phyloP scores from a whole-genome alignment of 2,329 filamentous ascomycete species.

The Alternaria consortialis region DNA sequence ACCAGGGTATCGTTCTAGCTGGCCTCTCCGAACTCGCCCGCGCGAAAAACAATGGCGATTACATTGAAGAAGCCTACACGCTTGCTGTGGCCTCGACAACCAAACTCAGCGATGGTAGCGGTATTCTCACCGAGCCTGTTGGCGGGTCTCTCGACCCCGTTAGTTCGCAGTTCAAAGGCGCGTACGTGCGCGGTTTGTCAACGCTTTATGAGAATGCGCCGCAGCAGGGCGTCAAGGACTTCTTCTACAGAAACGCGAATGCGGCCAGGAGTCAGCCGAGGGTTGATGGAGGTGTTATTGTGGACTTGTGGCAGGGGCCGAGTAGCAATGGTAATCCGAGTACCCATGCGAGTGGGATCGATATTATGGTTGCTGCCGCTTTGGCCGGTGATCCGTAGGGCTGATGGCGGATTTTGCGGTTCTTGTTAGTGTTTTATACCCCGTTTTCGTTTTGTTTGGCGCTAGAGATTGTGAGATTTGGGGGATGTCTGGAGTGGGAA shows the following conservation, averaged over 20 bases:
- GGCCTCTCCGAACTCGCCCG: slow-evolving; percentile 62
- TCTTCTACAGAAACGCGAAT: slow-evolving; percentile 48
- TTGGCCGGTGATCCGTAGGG: slow-evolving; percentile 11
- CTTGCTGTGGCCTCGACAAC: slow-evolving; percentile 42
- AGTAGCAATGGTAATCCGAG: slow-evolving; percentile 60
- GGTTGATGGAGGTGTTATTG: slow-evolving; percentile 58
- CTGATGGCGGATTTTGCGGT: not conserved
- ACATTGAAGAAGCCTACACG: slow-evolving; percentile 35
- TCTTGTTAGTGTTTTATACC: slow-evolving; percentile 17
- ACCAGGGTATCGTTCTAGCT: slow-evolving; percentile 67
- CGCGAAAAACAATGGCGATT: slow-evolving; percentile 51
- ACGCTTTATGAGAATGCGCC: slow-evolving; percentile 40
- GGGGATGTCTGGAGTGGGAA: not conserved
- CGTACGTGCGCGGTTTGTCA: slow-evolving; percentile 47
- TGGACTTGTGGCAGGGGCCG: slow-evolving; percentile 68
- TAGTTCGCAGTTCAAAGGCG: slow-evolving; percentile 50
- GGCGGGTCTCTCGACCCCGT: slow-evolving; percentile 35
- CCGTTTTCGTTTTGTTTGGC: slow-evolving; percentile 2
- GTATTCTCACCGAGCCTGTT: slow-evolving; percentile 46
- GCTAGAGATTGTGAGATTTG: not conserved
- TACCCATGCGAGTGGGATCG: slow-evolving; percentile 71
- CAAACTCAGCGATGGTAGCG: slow-evolving; percentile 33
- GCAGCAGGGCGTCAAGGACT: slow-evolving; percentile 32
- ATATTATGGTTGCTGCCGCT: slow-evolving; percentile 67
- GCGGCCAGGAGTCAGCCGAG: slow-evolving; percentile 40